Evolutionary conservation across 352 stramenopile species (phyloP).

Genomic region (Globisporangium canariense): DNA sequence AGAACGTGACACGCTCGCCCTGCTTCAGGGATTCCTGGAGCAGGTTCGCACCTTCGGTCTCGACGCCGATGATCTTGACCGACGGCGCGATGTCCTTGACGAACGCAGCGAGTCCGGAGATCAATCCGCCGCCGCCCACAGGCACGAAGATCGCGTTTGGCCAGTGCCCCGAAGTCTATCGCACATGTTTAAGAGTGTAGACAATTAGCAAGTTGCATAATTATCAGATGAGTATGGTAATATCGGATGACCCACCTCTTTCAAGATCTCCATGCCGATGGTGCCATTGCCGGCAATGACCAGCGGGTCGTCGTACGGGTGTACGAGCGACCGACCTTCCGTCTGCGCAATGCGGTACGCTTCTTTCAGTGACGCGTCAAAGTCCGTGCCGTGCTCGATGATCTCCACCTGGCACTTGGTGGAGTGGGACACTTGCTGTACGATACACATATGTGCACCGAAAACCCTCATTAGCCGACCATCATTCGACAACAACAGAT

Average conservation of each 20-base stretch:
- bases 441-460: not conserved
- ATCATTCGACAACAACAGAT: constrained; percentile 19
- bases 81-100: constrained; percentile 78
- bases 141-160: constrained; percentile 97
- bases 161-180: constrained; percentile 75
- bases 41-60: constrained; percentile 93
- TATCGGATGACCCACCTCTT: constrained; percentile 37
- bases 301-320: constrained; percentile 97
- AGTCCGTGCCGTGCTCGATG: constrained; percentile 94
- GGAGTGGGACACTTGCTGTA: constrained; percentile 31
- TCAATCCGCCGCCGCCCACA: constrained; percentile 95
- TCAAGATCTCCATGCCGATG: constrained; percentile 93
- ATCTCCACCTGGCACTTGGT: constrained; percentile 86
- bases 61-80: constrained; percentile 96
- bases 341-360: constrained; percentile 88
- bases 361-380: constrained; percentile 93
- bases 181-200: not conserved
- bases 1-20: constrained; percentile 86
- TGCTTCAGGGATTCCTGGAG: constrained; percentile 90
- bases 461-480: not conserved
- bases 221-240: too few relatives aligned
- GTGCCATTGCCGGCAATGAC: constrained; percentile 98
- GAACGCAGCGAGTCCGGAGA: constrained; percentile 94
- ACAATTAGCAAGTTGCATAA: not conserved
- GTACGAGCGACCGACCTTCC: constrained; percentile 93